A percentile compares a stretch with the other conserved stretches of the same genome.
phyloP scores from a whole-genome alignment of 2,329 filamentous ascomycete genomes.

The Ophiognomonia clavigignenti-juglandacearum region DNA sequence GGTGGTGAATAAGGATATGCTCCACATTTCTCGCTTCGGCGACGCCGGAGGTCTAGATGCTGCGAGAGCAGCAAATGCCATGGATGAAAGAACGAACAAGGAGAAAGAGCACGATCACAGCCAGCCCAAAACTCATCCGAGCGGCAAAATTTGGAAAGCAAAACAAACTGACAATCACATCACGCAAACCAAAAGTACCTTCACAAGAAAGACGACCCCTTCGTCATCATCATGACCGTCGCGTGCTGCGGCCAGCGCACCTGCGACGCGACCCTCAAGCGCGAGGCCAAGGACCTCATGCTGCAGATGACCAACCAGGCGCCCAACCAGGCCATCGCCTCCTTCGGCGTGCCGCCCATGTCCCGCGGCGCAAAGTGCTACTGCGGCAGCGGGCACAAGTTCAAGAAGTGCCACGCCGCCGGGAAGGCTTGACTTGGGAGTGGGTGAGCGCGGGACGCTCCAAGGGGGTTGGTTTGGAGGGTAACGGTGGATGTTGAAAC shows the following conservation, averaged over 20 bases:
- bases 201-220: slow-evolving; percentile 14
- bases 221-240: slow-evolving; percentile 17
- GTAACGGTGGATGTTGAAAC: not conserved
- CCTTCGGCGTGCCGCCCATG: slow-evolving; percentile 14
- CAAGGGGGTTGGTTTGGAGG: not conserved
- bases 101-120: too few relatives aligned
- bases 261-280: slow-evolving; percentile 12
- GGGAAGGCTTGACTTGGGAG: not conserved
- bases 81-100: too few relatives aligned
- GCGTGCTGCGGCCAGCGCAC: slow-evolving; percentile 7
- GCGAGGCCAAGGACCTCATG: slow-evolving; percentile 14
- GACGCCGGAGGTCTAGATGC: too few relatives aligned
- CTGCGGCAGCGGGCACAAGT: slow-evolving; percentile 16
- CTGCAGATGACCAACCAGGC: slow-evolving; percentile 13
- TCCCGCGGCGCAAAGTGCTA: slow-evolving; percentile 15
- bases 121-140: too few relatives aligned
- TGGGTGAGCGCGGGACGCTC: not conserved
- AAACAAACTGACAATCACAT: too few relatives aligned
- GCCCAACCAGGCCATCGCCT: slow-evolving; percentile 12
- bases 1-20: too few relatives aligned
- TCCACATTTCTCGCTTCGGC: too few relatives aligned
- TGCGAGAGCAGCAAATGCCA: too few relatives aligned
- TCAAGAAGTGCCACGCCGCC: slow-evolving; percentile 13
- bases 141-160: too few relatives aligned
- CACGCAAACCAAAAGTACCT: too few relatives aligned